Evolutionary conservation across 164 flowering plant species (phyloP).

Genomic region (Vitis cinerea): DNA sequence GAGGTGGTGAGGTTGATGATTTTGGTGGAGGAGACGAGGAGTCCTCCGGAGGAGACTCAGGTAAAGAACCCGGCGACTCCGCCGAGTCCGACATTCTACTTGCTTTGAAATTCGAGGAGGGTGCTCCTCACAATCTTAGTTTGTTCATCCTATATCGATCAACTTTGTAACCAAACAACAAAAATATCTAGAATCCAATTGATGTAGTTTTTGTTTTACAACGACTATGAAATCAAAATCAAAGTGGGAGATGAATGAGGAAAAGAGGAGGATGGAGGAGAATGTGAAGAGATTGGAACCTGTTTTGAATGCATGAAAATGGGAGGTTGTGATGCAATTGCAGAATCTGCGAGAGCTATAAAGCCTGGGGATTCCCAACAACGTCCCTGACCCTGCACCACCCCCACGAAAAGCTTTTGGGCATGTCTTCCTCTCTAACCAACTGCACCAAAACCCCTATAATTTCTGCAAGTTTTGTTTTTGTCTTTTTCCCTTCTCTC

Average conservation of each 20-base stretch:
- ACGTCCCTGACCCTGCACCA: background rate
- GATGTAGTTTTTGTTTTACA: background rate
- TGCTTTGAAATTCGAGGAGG: no score
- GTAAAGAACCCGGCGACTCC: slow-evolving; percentile 14
- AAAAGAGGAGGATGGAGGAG: no score
- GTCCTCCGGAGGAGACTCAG: slow-evolving; percentile 2
- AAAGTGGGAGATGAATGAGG: background rate
- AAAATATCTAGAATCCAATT: no score
- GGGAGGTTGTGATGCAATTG: no score
- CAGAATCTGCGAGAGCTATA: background rate
- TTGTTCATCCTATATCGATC: background rate
- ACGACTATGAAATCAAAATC: background rate
- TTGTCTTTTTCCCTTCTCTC: background rate
- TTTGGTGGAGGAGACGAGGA: slow-evolving; percentile 2
- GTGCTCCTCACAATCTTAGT: background rate
- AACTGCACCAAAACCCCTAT: no score
- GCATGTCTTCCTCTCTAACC: no score
- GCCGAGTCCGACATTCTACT: slow-evolving; percentile 19
- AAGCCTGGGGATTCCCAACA: background rate
- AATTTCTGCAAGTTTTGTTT: background rate
- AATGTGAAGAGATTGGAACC: background rate
- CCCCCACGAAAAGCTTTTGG: background rate
- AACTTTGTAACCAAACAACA: no score
- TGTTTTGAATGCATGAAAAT: background rate
- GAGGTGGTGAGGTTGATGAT: slow-evolving; percentile 11